phyloP scores from a whole-genome alignment of 1,284 basidiomycete genomes.

The Amylostereum chailletii region DNA sequence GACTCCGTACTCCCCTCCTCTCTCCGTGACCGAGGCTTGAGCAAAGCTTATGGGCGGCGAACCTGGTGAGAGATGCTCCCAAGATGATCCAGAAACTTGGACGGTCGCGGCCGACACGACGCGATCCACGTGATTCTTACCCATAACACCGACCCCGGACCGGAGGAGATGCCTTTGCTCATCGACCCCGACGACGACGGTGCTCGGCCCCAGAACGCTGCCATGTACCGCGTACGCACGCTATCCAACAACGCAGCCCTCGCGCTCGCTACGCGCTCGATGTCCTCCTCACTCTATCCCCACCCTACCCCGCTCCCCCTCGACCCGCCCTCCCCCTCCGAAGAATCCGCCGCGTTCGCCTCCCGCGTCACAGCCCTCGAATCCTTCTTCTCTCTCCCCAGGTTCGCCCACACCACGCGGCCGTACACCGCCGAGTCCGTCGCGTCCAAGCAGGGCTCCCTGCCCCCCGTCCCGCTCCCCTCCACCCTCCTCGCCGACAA shows the following conservation, averaged over 20 bases:
- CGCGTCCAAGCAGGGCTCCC: constrained; percentile 83
- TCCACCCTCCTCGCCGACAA: constrained; percentile 79
- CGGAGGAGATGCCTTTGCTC: too few species aligned
- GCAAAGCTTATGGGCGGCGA: too few species aligned
- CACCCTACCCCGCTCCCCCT: constrained; percentile 40
- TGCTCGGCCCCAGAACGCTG: too few species aligned
- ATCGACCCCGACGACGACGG: too few species aligned
- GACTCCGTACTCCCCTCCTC: too few species aligned
- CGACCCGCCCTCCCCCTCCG: constrained; percentile 51
- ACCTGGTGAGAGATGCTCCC: too few species aligned
- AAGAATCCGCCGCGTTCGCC: constrained; percentile 62
- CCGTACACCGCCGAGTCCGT: constrained; percentile 76
- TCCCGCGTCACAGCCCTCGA: constrained; percentile 56
- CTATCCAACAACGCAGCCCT: constrained; percentile 3
- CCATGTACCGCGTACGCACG: constrained; percentile 11
- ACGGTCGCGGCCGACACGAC: too few species aligned
- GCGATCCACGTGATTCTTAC: too few species aligned
- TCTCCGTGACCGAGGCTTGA: too few species aligned
- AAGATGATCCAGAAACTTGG: too few species aligned
- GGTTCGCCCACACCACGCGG: constrained; percentile 68
- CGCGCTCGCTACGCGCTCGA: constrained; percentile 4
- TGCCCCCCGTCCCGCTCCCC: constrained; percentile 72
- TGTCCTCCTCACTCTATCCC: constrained; percentile 17
- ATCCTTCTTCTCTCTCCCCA: constrained; percentile 67
- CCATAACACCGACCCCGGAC: too few species aligned